A percentile compares a stretch with the other conserved stretches of the same genome.
Evolutionary conservation across 495 filamentous ascomycete genomes (phyloP).

Genomic region (Aspergillus homomorphus): DNA sequence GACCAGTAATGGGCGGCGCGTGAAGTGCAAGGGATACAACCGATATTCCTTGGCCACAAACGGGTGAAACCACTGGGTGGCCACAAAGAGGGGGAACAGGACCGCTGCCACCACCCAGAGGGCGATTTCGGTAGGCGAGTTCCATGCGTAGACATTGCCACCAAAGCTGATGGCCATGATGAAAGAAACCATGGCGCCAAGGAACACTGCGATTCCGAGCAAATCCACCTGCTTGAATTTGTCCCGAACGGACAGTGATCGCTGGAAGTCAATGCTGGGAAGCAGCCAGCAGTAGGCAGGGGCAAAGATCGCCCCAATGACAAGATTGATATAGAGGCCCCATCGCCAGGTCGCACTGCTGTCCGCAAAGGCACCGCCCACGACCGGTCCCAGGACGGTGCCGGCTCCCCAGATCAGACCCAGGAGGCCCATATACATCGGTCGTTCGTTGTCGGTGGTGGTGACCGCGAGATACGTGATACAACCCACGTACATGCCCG

Average conservation of each 20-base stretch:
- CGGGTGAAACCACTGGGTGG: constrained; percentile 42
- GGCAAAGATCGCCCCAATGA: constrained; percentile 48
- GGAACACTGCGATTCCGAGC: constrained; percentile 30
- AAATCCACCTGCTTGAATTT: constrained; percentile 38
- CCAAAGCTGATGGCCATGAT: constrained; percentile 56
- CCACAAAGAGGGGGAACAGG: constrained; percentile 30
- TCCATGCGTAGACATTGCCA: constrained; percentile 47
- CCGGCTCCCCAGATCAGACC: constrained; percentile 51
- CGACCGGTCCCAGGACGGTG: constrained; percentile 53
- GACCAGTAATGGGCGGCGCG: no score
- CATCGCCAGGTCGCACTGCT: constrained; percentile 54
- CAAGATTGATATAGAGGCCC: constrained; percentile 74
- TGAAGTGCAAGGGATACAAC: constrained; percentile 39
- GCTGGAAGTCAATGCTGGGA: constrained; percentile 43
- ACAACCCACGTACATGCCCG: constrained; percentile 37
- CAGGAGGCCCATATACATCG: constrained; percentile 24
- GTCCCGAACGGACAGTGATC: background rate
- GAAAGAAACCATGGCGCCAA: constrained; percentile 39
- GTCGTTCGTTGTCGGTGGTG: constrained; percentile 32
- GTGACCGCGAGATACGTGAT: constrained; percentile 31
- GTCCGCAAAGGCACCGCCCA: constrained; percentile 62
- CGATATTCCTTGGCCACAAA: constrained; percentile 45
- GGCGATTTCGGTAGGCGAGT: constrained; percentile 25
- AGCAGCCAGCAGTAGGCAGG: constrained; percentile 58
- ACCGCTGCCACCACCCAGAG: constrained; percentile 32